Evolutionary conservation across 441 rosid species (phyloP).

Genomic region (Syzygium malaccense): DNA sequence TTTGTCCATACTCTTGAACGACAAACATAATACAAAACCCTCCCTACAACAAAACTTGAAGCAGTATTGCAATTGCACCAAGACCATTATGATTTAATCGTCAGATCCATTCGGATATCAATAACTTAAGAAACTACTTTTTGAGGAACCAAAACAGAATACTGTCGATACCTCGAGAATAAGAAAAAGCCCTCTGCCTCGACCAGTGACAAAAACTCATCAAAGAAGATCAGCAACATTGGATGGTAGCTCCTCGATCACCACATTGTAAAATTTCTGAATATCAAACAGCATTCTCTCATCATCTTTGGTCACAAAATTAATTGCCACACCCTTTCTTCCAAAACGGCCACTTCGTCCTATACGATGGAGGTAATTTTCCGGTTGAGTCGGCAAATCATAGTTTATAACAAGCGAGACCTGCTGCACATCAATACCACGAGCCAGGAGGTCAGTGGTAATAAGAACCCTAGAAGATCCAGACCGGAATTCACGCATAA

Average conservation of each 20-base stretch:
- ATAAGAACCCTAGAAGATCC: conserved; percentile 56
- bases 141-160: neutral
- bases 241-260: conserved; percentile 43
- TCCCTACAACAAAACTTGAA: conserved; percentile 24
- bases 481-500: conserved; percentile 53
- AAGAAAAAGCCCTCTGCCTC: conserved; percentile 18
- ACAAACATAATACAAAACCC: conserved; percentile 6
- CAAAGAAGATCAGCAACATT: conserved; percentile 50
- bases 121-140: neutral
- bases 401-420: conserved; percentile 55
- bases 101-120: conserved; percentile 24
- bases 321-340: conserved; percentile 53
- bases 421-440: conserved; percentile 60
- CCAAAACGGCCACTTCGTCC: conserved; percentile 60
- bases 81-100: conserved; percentile 19
- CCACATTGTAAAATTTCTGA: conserved; percentile 50
- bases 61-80: conserved; percentile 14
- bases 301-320: conserved; percentile 40
- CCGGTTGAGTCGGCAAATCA: conserved; percentile 55
- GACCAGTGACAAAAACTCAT: conserved; percentile 10
- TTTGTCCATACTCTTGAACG: neutral
- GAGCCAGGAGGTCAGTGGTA: conserved; percentile 49
- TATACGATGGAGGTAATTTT: conserved; percentile 53
- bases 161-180: conserved; percentile 9
- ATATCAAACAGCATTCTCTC: conserved; percentile 51